Conservation (phyloP, 2,329 filamentous ascomycete species). For the Cladophialophora psammophila region DNA sequence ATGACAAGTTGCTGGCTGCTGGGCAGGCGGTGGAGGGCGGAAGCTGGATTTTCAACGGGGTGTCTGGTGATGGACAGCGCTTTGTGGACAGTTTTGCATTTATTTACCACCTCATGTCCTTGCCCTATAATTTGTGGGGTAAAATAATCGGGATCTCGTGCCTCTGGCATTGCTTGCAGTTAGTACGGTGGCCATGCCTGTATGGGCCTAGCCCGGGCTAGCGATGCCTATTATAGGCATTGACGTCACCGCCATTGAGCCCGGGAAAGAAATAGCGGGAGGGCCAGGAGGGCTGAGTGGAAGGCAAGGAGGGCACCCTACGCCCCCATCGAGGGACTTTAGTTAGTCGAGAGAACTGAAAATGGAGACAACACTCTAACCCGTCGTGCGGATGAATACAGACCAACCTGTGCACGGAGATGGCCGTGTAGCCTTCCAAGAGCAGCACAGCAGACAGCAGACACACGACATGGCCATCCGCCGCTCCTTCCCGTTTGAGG, state of each 20-base stretch:
- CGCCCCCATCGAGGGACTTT: too few relatives aligned
- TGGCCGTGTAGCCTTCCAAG: neutral
- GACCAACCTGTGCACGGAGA: neutral
- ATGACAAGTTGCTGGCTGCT: neutral
- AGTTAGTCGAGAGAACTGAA: too few relatives aligned
- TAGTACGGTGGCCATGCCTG: neutral
- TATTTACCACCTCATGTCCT: constrained; percentile 7
- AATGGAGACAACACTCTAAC: neutral
- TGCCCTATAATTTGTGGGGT: constrained; percentile 20
- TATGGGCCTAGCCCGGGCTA: neutral
- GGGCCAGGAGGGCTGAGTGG: neutral
- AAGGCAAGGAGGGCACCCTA: neutral
- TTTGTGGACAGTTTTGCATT: constrained; percentile 20
- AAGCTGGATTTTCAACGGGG: neutral
- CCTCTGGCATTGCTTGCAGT: neutral
- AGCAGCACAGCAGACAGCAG: neutral
- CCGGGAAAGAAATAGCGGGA: neutral
- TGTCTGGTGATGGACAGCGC: constrained; percentile 7
- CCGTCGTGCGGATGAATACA: neutral
- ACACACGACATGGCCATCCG: neutral
- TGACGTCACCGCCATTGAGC: neutral
- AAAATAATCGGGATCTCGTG: constrained; percentile 8
- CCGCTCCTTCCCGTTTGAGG: constrained; percentile 26
- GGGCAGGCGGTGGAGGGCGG: neutral
- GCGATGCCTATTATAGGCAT: neutral